A percentile compares a stretch with the other conserved stretches of the same genome.
These are phyloP conservation scores for Rosa chinensis DNA, from an alignment of 306 rosid species.

Conservation along the genomic window DNA sequence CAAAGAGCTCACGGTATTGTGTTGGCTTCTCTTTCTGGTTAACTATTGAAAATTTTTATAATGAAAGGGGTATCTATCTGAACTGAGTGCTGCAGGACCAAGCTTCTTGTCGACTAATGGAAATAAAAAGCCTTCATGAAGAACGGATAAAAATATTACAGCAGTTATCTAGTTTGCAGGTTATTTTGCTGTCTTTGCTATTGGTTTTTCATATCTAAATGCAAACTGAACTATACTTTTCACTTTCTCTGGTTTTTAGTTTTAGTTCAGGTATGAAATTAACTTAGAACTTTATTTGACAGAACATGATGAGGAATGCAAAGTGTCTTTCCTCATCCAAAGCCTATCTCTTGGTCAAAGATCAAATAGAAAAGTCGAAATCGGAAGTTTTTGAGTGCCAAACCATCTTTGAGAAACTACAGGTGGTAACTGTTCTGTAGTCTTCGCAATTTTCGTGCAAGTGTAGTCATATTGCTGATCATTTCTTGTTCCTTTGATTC, in stretches of 20 bases:
- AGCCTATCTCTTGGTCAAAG: slow-evolving; percentile 65
- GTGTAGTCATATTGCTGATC: slow-evolving; percentile 37
- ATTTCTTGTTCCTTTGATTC: slow-evolving; percentile 26
- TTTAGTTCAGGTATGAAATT: slow-evolving; percentile 15
- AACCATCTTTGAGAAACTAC: slow-evolving; percentile 78
- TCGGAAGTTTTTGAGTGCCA: slow-evolving; percentile 63
- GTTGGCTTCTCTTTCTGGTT: background rate
- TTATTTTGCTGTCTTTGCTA: slow-evolving; percentile 34
- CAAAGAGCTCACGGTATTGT: slow-evolving; percentile 71
- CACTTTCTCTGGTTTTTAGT: background rate
- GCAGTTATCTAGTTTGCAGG: slow-evolving; percentile 76
- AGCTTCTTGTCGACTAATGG: slow-evolving; percentile 58
- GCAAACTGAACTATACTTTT: background rate
- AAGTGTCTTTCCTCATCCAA: slow-evolving; percentile 67
- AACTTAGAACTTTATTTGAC: slow-evolving; percentile 36
- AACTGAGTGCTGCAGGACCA: slow-evolving; percentile 55
- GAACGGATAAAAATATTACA: slow-evolving; percentile 72
- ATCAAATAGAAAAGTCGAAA: slow-evolving; percentile 75
- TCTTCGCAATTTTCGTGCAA: slow-evolving; percentile 36
- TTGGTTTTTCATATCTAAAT: background rate
- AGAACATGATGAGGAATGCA: slow-evolving; percentile 78
- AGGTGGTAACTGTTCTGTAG: slow-evolving; percentile 97
- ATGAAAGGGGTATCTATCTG: slow-evolving; percentile 1
- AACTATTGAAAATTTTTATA: slow-evolving; percentile 17
- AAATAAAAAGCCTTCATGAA: slow-evolving; percentile 71